A percentile compares a stretch with the other conserved stretches of the same genome.
phyloP scores from a whole-genome alignment of 768 basidiomycete genomes.

The Megacollybia marginata region DNA sequence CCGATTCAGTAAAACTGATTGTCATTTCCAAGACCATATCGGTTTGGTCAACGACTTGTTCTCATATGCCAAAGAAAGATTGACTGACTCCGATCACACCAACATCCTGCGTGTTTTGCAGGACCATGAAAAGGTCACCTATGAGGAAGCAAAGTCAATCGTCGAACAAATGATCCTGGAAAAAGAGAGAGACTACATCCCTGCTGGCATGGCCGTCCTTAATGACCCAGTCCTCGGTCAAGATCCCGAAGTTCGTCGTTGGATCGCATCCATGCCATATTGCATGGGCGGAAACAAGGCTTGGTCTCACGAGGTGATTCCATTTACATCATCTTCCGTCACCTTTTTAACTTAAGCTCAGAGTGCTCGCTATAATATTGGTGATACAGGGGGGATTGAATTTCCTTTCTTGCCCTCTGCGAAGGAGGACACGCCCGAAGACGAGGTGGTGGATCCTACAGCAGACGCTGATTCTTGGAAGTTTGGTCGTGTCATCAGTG shows the following conservation, averaged over 20 bases:
- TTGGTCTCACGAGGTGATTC: conserved; percentile 9
- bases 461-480: neutral
- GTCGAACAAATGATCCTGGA: conserved; percentile 1
- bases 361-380: conserved; percentile 5
- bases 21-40: conserved; percentile 3
- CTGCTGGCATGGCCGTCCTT: conserved; percentile 4
- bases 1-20: neutral
- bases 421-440: conserved; percentile 1
- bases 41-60: conserved; percentile 6
- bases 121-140: conserved; percentile 4
- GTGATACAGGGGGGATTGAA: neutral
- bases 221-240: conserved; percentile 6
- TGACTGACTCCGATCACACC: conserved; percentile 6
- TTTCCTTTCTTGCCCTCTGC: conserved; percentile 2
- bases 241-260: conserved; percentile 7
- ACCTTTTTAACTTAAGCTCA: too few relatives aligned
- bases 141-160: conserved; percentile 1
- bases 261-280: conserved; percentile 7
- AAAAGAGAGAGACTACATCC: conserved; percentile 1
- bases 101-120: conserved; percentile 7
- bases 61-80: conserved; percentile 5
- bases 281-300: conserved; percentile 8
- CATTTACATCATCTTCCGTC: too few relatives aligned
- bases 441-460: neutral
- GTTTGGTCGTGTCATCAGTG: neutral